Conservation (phyloP, 495 filamentous ascomycete genomes). For the Penicillium cinerascens region DNA sequence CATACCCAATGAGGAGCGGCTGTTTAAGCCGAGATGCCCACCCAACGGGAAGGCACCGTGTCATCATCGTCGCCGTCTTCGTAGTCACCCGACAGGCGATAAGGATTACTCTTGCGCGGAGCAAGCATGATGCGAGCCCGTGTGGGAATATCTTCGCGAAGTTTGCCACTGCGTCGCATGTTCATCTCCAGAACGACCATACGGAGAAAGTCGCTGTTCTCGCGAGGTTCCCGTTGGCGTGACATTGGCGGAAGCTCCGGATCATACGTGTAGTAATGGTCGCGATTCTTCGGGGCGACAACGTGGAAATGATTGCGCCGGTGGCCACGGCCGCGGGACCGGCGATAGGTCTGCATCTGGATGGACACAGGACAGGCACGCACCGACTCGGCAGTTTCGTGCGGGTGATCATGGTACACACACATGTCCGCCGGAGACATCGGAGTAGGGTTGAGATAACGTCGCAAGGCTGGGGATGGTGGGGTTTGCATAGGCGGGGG, state of each 20-base stretch:
- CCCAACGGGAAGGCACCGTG: conserved; percentile 39
- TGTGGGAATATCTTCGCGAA: conserved; percentile 79
- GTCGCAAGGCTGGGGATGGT: conserved; percentile 80
- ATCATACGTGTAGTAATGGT: conserved; percentile 41
- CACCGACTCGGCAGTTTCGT: conserved; percentile 26
- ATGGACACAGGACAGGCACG: conserved; percentile 68
- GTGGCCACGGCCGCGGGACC: conserved; percentile 32
- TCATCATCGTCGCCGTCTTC: conserved; percentile 34
- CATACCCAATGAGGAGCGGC: neutral
- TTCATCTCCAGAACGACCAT: conserved; percentile 96
- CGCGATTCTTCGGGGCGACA: conserved; percentile 23
- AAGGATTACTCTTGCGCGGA: conserved; percentile 57
- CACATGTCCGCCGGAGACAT: conserved; percentile 65
- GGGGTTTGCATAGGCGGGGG: conserved; percentile 71
- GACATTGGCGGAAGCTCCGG: conserved; percentile 49
- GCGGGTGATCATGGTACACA: conserved; percentile 47
- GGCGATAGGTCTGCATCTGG: conserved; percentile 78
- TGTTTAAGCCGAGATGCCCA: conserved; percentile 35
- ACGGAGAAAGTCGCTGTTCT: conserved; percentile 91
- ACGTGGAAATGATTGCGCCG: conserved; percentile 35
- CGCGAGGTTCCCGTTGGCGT: conserved; percentile 82
- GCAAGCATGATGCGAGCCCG: conserved; percentile 84
- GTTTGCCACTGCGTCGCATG: conserved; percentile 88
- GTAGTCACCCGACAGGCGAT: conserved; percentile 27
- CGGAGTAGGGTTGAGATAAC: conserved; percentile 85